Evolutionary conservation across 163 green algal species (phyloP).

Genomic region (Smithsoniella earleae): DNA sequence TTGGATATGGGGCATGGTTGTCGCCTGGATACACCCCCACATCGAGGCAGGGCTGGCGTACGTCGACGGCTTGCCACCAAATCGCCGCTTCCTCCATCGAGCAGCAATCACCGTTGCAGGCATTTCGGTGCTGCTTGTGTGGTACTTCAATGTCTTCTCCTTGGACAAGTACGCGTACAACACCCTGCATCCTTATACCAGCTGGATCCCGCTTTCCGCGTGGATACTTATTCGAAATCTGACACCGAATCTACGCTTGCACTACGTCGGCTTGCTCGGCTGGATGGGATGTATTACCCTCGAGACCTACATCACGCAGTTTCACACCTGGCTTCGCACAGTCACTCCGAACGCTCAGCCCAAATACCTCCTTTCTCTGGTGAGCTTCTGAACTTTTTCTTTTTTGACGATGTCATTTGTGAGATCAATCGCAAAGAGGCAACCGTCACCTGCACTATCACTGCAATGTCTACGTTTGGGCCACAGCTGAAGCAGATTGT

Average conservation of each 20-base stretch:
- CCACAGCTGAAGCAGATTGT: not conserved
- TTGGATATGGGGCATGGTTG: conserved; percentile 95
- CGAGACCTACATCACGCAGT: conserved; percentile 88
- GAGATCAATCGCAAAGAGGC: too few relatives aligned
- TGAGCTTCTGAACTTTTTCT: conserved; percentile 31
- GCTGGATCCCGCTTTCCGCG: conserved; percentile 90
- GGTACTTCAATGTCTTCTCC: conserved; percentile 65
- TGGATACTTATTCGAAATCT: conserved; percentile 83
- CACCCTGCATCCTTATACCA: conserved; percentile 82
- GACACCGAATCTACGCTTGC: conserved; percentile 57
- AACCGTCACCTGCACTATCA: too few relatives aligned
- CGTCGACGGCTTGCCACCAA: conserved; percentile 43
- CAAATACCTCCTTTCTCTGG: conserved; percentile 69
- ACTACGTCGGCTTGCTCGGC: conserved; percentile 61
- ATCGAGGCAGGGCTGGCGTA: conserved; percentile 45
- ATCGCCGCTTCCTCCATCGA: conserved; percentile 12
- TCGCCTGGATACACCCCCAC: conserved; percentile 74
- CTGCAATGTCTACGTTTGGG: too few relatives aligned
- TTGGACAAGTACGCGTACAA: conserved; percentile 92
- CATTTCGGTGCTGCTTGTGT: conserved; percentile 38
- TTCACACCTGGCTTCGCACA: conserved; percentile 89
- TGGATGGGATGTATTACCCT: conserved; percentile 95
- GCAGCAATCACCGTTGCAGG: not conserved
- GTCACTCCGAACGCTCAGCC: conserved; percentile 75
- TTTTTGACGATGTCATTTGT: too few relatives aligned